A percentile compares a stretch with the other conserved stretches of the same genome.
Conservation (phyloP, 306 rosid genomes). For the Prunus mume region DNA sequence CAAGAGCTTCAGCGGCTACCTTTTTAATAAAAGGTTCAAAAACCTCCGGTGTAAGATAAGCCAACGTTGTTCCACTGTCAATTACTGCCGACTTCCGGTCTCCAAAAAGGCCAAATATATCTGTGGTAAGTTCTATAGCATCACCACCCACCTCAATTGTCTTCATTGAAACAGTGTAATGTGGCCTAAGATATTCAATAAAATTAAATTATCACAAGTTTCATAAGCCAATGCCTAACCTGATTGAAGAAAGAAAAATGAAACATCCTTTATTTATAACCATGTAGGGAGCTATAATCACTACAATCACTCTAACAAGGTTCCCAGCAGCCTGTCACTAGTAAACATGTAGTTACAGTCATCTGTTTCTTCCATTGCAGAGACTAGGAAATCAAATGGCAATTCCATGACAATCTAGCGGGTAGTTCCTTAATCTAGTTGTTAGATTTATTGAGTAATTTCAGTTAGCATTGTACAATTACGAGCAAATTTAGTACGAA, state of each 20-base stretch:
- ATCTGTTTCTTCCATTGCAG: background rate
- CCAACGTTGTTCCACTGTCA: constrained; percentile 96
- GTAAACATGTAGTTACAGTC: background rate
- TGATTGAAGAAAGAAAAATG: background rate
- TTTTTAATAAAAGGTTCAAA: constrained; percentile 43
- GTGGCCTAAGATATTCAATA: constrained; percentile 59
- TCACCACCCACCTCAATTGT: constrained; percentile 66
- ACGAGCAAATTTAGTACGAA: background rate
- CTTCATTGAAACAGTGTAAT: constrained; percentile 80
- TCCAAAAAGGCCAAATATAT: constrained; percentile 47
- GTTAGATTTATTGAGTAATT: background rate
- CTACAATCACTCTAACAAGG: background rate
- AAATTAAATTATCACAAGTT: constrained; percentile 33
- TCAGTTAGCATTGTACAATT: background rate
- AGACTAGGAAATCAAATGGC: background rate
- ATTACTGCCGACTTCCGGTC: constrained; percentile 58
- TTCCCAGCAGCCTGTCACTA: background rate
- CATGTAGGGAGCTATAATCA: background rate
- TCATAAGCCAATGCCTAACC: constrained; percentile 31
- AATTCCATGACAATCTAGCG: too few species aligned
- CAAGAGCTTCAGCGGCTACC: constrained; percentile 35
- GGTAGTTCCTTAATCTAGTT: background rate
- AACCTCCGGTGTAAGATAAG: constrained; percentile 57
- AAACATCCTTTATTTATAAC: background rate
- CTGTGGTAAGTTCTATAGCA: constrained; percentile 51